phyloP scores from a whole-genome alignment of 768 basidiomycete genomes.

The Xerocomellus dryophilus region DNA sequence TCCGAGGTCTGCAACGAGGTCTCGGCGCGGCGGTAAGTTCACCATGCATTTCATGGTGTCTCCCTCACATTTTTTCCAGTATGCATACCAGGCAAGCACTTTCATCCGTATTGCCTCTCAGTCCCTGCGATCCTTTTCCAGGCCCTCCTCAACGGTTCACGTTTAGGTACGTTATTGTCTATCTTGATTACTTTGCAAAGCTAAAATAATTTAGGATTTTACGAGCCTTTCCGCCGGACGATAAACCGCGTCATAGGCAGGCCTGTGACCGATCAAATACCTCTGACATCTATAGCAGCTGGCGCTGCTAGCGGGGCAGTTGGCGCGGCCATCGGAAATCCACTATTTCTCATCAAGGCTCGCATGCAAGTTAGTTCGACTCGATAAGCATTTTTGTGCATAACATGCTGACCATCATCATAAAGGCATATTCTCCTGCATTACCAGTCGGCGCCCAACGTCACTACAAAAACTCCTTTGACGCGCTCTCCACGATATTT shows the following conservation, averaged over 20 bases:
- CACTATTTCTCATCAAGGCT: slow-evolving; percentile 93
- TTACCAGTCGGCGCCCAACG: slow-evolving; percentile 95
- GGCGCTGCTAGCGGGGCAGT: slow-evolving; percentile 89
- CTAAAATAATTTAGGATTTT: slow-evolving; percentile 67
- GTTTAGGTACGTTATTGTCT: slow-evolving; percentile 57
- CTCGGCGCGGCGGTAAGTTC: slow-evolving; percentile 76
- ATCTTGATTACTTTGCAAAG: not conserved
- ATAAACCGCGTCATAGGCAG: slow-evolving; percentile 70
- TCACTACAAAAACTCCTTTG: slow-evolving; percentile 78
- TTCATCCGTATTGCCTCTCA: not conserved
- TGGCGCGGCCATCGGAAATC: slow-evolving; percentile 84
- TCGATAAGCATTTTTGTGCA: not conserved
- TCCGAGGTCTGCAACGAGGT: slow-evolving; percentile 91
- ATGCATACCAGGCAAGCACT: slow-evolving; percentile 79
- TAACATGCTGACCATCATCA: not conserved
- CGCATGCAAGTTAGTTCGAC: slow-evolving; percentile 76
- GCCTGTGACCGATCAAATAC: slow-evolving; percentile 60
- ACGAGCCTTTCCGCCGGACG: slow-evolving; percentile 80
- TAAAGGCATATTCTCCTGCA: slow-evolving; percentile 87
- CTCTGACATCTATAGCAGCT: slow-evolving; percentile 75
- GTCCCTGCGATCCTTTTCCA: slow-evolving; percentile 32
- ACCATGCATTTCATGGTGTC: not conserved
- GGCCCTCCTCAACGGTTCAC: slow-evolving; percentile 90
- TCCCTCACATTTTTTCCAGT: slow-evolving; percentile 46
- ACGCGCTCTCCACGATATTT: slow-evolving; percentile 81